These are phyloP conservation scores for Tetrahymena thermophila DNA, from an alignment of 73 alveolate species.

Conservation along the genomic window DNA sequence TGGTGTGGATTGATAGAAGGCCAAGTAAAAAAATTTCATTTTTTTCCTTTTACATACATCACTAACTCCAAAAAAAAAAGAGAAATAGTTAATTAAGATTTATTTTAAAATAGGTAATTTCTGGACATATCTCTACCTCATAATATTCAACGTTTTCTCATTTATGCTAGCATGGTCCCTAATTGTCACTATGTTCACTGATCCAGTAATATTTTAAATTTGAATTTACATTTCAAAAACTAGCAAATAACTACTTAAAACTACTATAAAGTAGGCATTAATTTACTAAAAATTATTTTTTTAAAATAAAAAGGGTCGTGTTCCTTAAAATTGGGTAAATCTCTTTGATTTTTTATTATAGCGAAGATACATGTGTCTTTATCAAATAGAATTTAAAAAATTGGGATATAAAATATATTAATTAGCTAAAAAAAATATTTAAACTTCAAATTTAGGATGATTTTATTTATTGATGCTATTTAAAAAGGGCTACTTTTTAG, in stretches of 20 bases:
- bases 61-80: not conserved
- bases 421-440: too few relatives aligned
- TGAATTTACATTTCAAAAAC: not conserved
- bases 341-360: not conserved
- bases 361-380: not conserved
- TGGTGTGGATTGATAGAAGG: not conserved
- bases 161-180: constrained; percentile 83
- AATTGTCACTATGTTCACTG: constrained; percentile 82
- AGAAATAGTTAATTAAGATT: not conserved
- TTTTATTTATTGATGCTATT: not conserved
- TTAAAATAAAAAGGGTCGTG: constrained; percentile 20
- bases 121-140: not conserved
- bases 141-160: not conserved
- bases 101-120: not conserved
- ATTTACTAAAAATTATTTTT: not conserved
- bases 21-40: not conserved
- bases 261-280: not conserved
- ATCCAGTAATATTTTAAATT: constrained; percentile 66
- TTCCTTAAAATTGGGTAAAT: constrained; percentile 82
- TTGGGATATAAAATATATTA: too few relatives aligned
- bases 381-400: not conserved
- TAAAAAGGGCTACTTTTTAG: constrained; percentile 72
- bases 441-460: not conserved
- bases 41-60: not conserved
- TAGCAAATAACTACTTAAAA: not conserved